phyloP scores from a whole-genome alignment of 805 yeast species.

The Saccharomycopsis selenospora region DNA sequence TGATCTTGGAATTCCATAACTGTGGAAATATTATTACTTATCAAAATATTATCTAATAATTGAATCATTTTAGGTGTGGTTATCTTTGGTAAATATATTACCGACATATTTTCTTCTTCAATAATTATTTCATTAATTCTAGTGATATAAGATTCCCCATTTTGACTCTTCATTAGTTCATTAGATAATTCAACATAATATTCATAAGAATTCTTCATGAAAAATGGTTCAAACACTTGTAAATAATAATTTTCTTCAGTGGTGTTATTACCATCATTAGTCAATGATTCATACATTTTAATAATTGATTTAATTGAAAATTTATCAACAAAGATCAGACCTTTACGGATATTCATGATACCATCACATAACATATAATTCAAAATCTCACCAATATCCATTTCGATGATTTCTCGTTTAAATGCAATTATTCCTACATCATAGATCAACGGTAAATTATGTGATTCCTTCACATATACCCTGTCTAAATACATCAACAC shows the following conservation, averaged over 20 bases:
- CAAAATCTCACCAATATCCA: conserved; percentile 44
- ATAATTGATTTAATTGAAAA: conserved; percentile 54
- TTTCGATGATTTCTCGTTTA: conserved; percentile 49
- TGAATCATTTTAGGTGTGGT: conserved; percentile 48
- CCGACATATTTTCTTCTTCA: conserved; percentile 55
- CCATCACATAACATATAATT: conserved; percentile 46
- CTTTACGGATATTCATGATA: conserved; percentile 49
- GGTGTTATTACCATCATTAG: conserved; percentile 33
- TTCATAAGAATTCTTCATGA: conserved; percentile 45
- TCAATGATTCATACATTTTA: conserved; percentile 62
- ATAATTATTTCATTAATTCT: conserved; percentile 45
- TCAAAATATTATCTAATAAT: conserved; percentile 52
- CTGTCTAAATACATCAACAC: conserved; percentile 82
- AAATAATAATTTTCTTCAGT: conserved; percentile 56
- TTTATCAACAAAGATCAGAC: conserved; percentile 37
- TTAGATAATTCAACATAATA: conserved; percentile 46
- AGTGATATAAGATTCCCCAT: conserved; percentile 51
- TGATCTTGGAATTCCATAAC: conserved; percentile 46
- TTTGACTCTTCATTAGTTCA: conserved; percentile 35
- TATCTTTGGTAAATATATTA: conserved; percentile 44
- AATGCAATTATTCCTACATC: conserved; percentile 70
- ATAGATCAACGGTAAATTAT: conserved; percentile 51
- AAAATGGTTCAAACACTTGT: conserved; percentile 57
- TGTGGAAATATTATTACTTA: conserved; percentile 48
- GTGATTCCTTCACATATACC: conserved; percentile 65